Evolutionary conservation across 208 protist genomes (phyloP).

Genomic region (Acanthamoeba triangularis): DNA sequence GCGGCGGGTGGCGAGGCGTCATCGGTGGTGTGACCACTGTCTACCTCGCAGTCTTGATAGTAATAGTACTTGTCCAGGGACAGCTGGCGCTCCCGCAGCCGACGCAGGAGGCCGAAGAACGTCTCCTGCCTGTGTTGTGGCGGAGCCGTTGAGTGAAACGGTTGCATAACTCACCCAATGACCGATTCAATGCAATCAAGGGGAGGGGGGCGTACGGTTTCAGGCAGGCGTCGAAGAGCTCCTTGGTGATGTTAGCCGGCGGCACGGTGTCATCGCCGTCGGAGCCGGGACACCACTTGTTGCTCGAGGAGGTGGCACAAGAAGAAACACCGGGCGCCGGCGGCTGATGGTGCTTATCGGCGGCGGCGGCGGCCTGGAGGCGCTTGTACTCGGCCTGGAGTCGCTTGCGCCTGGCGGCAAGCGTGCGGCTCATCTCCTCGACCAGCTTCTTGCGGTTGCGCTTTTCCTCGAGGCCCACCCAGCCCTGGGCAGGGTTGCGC

Average conservation of each 20-base stretch:
- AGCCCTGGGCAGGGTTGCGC: background rate
- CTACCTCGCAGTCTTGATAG: background rate
- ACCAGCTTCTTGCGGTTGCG: slow-evolving; percentile 45
- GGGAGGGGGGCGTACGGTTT: background rate
- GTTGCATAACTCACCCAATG: background rate
- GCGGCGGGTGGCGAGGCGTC: background rate
- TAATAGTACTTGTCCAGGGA: slow-evolving; percentile 26
- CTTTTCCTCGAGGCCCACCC: slow-evolving; percentile 34
- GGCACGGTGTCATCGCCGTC: background rate
- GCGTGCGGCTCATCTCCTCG: slow-evolving; percentile 36
- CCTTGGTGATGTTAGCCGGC: background rate
- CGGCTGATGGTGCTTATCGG: background rate
- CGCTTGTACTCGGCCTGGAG: background rate
- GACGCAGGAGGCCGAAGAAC: background rate
- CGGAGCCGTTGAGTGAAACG: background rate
- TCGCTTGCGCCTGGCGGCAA: background rate
- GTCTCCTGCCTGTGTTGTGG: background rate
- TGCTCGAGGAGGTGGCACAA: background rate
- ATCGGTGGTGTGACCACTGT: background rate
- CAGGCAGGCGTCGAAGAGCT: background rate
- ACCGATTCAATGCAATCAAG: too few relatives aligned
- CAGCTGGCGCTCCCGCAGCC: background rate
- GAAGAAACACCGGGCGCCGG: background rate
- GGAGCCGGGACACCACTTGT: background rate
- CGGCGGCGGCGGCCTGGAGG: background rate